A percentile compares a stretch with the other conserved stretches of the same genome.
Conservation (phyloP, 1,284 basidiomycete species). For the Neonothopanus nambi region DNA sequence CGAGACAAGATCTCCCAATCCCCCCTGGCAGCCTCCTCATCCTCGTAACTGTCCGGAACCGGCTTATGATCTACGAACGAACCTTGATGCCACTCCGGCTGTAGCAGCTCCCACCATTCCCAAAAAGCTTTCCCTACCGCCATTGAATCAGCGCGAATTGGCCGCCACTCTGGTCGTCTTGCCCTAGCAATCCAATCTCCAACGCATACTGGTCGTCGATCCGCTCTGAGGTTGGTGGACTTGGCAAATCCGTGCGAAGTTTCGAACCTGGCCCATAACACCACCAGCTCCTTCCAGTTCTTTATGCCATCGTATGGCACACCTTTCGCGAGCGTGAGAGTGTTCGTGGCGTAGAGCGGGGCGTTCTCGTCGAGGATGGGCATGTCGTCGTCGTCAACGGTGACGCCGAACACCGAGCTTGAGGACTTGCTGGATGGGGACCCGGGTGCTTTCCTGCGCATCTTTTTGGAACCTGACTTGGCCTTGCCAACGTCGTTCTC, state of each 20-base stretch:
- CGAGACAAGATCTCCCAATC: not conserved
- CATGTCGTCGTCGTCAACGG: too few relatives aligned
- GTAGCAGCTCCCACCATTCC: not conserved
- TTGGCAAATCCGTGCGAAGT: not conserved
- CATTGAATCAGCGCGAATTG: not conserved
- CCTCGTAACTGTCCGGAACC: too few relatives aligned
- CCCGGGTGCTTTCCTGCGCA: too few relatives aligned
- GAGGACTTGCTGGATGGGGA: too few relatives aligned
- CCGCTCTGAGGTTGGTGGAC: not conserved
- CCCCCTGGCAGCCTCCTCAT: too few relatives aligned
- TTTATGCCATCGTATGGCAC: not conserved
- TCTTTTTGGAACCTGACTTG: too few relatives aligned
- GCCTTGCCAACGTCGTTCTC: too few relatives aligned
- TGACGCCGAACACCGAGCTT: too few relatives aligned
- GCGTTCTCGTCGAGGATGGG: too few relatives aligned
- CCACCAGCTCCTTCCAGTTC: not conserved
- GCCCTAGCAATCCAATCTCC: conserved; percentile 1
- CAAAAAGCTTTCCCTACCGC: not conserved
- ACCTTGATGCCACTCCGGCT: not conserved
- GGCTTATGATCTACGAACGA: too few relatives aligned
- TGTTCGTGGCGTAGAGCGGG: not conserved
- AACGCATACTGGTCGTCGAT: not conserved
- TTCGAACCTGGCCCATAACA: not conserved
- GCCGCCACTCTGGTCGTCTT: not conserved
- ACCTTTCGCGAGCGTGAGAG: not conserved